Base-by-base conservation (phyloP, 2,329 filamentous ascomycete species). In the Bipolaris zeicola region DNA sequence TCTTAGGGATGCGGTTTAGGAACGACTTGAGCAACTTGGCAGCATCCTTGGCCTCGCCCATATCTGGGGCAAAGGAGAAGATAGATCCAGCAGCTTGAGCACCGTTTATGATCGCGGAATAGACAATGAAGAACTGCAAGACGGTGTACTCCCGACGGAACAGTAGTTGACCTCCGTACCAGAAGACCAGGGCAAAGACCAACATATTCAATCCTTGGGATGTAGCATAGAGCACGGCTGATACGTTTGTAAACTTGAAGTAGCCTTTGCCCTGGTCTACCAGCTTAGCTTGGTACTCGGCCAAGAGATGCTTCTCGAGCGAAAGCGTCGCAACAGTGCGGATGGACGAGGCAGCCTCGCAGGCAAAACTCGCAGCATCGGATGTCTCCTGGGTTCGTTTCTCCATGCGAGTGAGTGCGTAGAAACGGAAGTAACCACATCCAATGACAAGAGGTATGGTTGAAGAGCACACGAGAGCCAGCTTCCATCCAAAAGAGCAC, bases 291-390 rank as follows among this genome's bases (percentile, higher is more conserved):
- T 87, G 87, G 76, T 98, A 99, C 50, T 89, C 82, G 3, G 76
- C 68, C 65, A 91, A 84, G 1, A 98, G 91, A 70, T 96, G 91
- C 0, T 84, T 77, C 77, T 99, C 95, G 6, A 94, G 87, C 0
- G 93, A 97, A 36, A 98, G 83, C 2, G 92, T 90, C 3, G 93
- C 94, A n/a, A 98, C 94, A 3, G 95, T 98, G 51, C 94, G 90
- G 66, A 98, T 97, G 5, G 93, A 91, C 1, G 91, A 93, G 22
- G 95, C 96, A 41, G 94, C 93, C 76, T 99, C 95, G 52, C 93
- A 96, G 8, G 95, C 95, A 73, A 90, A 98, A 48, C 88, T 89
- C 5, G 94, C 94, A 50, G 92, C 96, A 34, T 84, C 83, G 85
- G 73, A 72, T 89, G 87, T 72, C 96, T 97, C 2, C 90, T 91